phyloP scores from a whole-genome alignment of 345 rosid genomes.

The Corchorus capsularis region DNA sequence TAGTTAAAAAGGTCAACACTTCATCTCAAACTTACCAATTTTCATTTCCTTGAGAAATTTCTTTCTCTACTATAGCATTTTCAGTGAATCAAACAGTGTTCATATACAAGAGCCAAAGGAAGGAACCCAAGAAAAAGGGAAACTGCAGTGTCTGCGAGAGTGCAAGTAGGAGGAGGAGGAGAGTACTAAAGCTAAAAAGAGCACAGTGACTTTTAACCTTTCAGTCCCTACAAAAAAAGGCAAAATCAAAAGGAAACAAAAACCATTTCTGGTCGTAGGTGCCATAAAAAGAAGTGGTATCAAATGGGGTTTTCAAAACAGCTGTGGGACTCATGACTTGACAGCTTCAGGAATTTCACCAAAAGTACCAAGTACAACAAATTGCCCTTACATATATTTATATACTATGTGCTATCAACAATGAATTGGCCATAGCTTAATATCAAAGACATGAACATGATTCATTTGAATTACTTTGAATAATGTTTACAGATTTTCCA shows the following conservation, averaged over 20 bases:
- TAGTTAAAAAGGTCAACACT: neutral
- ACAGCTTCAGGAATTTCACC: constrained; percentile 10
- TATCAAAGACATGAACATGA: neutral
- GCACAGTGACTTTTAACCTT: neutral
- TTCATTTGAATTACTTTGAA: neutral
- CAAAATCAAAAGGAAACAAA: constrained; percentile 2
- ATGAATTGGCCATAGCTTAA: neutral
- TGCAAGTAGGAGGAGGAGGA: neutral
- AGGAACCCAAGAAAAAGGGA: neutral
- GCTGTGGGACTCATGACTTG: constrained; percentile 19
- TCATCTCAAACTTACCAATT: neutral
- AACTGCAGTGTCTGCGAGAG: neutral
- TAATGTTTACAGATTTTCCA: neutral
- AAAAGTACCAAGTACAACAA: constrained; percentile 13
- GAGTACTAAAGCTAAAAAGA: constrained; percentile 6
- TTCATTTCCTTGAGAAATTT: neutral
- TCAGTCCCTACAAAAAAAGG: constrained; percentile 14
- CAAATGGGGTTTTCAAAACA: neutral
- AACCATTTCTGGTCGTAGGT: neutral
- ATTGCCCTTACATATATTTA: neutral
- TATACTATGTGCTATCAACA: constrained; percentile 2
- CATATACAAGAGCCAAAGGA: neutral
- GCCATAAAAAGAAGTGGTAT: constrained; percentile 1
- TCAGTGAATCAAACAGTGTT: constrained; percentile 8
- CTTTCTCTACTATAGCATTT: neutral